Evolutionary conservation across 306 rosid genomes (phyloP).

Genomic region (Cicer arietinum): DNA sequence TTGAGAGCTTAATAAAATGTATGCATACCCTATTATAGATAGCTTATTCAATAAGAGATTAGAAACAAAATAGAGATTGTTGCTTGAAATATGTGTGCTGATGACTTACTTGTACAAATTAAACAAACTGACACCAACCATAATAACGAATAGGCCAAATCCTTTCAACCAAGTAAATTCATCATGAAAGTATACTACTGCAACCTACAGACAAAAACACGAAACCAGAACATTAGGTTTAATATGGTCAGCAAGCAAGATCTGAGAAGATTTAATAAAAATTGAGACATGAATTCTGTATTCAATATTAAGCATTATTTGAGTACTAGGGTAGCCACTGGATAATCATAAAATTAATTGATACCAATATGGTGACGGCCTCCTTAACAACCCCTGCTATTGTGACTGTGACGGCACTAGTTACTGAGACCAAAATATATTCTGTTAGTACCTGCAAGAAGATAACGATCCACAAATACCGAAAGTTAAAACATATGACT

Average conservation of each 20-base stretch:
- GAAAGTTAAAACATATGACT: conserved; percentile 24
- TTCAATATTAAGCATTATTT: conserved; percentile 1
- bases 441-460: conserved; percentile 85
- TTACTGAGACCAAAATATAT: conserved; percentile 86
- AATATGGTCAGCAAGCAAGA: conserved; percentile 19
- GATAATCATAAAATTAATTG: conserved; percentile 30
- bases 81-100: conserved; percentile 19
- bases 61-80: neutral
- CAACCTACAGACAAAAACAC: conserved; percentile 65
- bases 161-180: conserved; percentile 89
- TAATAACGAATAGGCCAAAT: conserved; percentile 76
- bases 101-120: conserved; percentile 96
- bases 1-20: neutral
- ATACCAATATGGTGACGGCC: conserved; percentile 95
- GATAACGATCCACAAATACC: conserved; percentile 31
- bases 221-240: conserved; percentile 40
- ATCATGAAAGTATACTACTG: conserved; percentile 91
- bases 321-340: neutral
- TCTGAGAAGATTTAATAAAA: conserved; percentile 20
- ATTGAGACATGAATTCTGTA: neutral
- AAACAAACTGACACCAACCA: conserved; percentile 91
- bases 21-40: neutral
- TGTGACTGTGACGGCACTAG: conserved; percentile 97
- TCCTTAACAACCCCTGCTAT: conserved; percentile 99
- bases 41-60: neutral